Evolutionary conservation across 1,139 yeast genomes (phyloP).

Genomic region (Blastobotrys persicus): DNA sequence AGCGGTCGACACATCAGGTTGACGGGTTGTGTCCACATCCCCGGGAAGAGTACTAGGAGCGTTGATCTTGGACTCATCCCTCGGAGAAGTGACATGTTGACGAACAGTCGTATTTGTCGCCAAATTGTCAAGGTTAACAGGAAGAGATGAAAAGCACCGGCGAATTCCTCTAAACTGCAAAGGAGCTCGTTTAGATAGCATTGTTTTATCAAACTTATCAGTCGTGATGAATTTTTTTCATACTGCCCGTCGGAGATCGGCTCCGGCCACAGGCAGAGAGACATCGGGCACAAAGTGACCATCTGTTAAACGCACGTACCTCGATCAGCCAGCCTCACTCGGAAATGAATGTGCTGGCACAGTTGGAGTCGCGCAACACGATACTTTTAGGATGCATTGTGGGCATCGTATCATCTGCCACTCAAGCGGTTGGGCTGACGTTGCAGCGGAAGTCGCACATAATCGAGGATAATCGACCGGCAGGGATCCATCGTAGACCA

Average conservation of each 20-base stretch:
- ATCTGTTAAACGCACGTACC: background rate
- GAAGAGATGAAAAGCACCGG: conserved; percentile 6
- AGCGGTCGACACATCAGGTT: conserved; percentile 12
- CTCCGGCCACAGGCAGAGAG: background rate
- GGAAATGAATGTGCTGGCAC: conserved; percentile 10
- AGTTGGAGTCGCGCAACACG: conserved; percentile 22
- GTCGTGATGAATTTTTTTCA: no score
- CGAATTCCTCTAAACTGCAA: background rate
- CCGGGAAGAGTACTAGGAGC: conserved; percentile 31
- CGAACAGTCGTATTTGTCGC: conserved; percentile 5
- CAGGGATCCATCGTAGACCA: conserved; percentile 35
- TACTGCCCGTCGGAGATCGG: background rate
- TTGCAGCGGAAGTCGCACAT: conserved; percentile 77
- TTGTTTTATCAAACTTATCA: no score
- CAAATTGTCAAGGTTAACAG: conserved; percentile 13
- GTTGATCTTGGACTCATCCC: conserved; percentile 18
- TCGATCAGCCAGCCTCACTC: background rate
- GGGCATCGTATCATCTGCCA: conserved; percentile 74
- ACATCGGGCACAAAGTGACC: background rate
- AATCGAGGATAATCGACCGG: conserved; percentile 32
- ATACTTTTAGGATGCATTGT: conserved; percentile 60
- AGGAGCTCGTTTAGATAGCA: background rate
- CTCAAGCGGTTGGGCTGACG: conserved; percentile 81
- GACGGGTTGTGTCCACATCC: conserved; percentile 17
- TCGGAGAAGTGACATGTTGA: conserved; percentile 11